Evolutionary conservation across 768 basidiomycete genomes (phyloP), one percentile per base, ranked within the genome.

Genomic region (Sporobolomyces pararoseus): DNA sequence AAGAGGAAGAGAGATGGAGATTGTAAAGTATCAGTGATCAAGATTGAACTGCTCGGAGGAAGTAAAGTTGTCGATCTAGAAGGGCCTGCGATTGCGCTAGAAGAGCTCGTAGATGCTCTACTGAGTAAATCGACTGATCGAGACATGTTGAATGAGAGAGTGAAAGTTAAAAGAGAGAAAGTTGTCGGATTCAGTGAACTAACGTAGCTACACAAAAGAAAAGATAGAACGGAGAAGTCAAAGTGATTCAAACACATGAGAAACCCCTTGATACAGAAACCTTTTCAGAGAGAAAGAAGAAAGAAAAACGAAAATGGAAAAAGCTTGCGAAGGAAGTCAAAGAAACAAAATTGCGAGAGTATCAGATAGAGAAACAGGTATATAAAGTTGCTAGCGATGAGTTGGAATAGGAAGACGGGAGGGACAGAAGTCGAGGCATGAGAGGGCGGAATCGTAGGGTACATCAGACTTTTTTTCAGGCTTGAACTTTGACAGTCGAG

Each of bases 1-100:
- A 65, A 27, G 53, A 70, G 59, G 52, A 66, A 31, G 2, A 59
- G 39, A 53, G 52, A 16, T 17, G 64, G 64, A 4, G 69, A 53
- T 21, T 46, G 27, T 14, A 70, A 47, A 32, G 63, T 59, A 27
- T 59, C 58, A 10, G 58, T 59, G n/a, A 59, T 59, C 4, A 59
- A 16, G 58, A 59, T 46, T 29, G 58, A 59, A 29, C 27, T 7
- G n/a, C 13, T 2, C 50, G 53, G 27, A 44, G 46, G 44, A 37
- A 44, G 17, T 10, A 10, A 2, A 31, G 46, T 13, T 6, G 10
- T 47, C 14, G 13, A 14, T 17, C 39, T 42, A 42, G 31, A 23
- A 17, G 12, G 25, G 19, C n/a, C 2, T 32, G 46, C 29, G 31
- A 25, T 3, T 13, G 35, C 3, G 13, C 46, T 17, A 3, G 53